Evolutionary conservation across 2,329 filamentous ascomycete genomes (phyloP).

Genomic region (Colletotrichum euphorbiae): DNA sequence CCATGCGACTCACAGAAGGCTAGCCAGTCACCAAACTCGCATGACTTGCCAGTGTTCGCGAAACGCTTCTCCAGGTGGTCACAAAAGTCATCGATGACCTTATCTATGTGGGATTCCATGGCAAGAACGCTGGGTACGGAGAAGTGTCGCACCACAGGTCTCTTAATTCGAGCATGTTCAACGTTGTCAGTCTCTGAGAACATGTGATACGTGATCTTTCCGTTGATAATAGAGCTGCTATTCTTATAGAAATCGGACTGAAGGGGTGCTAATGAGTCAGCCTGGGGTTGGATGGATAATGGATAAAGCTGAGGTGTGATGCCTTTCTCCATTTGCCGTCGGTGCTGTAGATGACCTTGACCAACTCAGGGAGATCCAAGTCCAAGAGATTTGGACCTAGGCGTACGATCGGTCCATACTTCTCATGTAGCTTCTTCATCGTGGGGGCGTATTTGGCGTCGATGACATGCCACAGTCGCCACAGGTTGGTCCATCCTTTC

Average conservation of each 20-base stretch:
- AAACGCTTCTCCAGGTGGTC: constrained; percentile 47
- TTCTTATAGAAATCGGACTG: constrained; percentile 53
- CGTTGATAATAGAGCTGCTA: constrained; percentile 49
- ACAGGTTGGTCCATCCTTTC: constrained; percentile 45
- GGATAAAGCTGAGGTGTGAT: not conserved
- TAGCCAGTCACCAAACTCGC: constrained; percentile 44
- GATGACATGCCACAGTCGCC: constrained; percentile 43
- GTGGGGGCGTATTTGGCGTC: constrained; percentile 41
- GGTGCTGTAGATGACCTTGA: constrained; percentile 46
- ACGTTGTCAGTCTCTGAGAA: constrained; percentile 51
- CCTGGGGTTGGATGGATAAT: not conserved
- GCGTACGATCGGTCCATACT: constrained; percentile 47
- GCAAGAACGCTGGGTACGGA: constrained; percentile 45
- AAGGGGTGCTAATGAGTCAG: too few relatives aligned
- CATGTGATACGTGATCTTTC: constrained; percentile 52
- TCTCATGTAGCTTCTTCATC: constrained; percentile 46
- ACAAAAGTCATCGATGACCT: constrained; percentile 47
- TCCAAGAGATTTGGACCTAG: constrained; percentile 47
- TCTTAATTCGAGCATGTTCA: constrained; percentile 50
- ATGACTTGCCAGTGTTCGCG: constrained; percentile 40
- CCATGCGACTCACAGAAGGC: constrained; percentile 41
- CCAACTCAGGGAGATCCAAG: constrained; percentile 44
- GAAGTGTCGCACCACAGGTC: constrained; percentile 52
- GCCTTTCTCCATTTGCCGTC: constrained; percentile 44
- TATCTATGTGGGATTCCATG: constrained; percentile 49